Base-by-base conservation (phyloP, 2,329 filamentous ascomycete genomes). In the Fonsecaea nubica region DNA sequence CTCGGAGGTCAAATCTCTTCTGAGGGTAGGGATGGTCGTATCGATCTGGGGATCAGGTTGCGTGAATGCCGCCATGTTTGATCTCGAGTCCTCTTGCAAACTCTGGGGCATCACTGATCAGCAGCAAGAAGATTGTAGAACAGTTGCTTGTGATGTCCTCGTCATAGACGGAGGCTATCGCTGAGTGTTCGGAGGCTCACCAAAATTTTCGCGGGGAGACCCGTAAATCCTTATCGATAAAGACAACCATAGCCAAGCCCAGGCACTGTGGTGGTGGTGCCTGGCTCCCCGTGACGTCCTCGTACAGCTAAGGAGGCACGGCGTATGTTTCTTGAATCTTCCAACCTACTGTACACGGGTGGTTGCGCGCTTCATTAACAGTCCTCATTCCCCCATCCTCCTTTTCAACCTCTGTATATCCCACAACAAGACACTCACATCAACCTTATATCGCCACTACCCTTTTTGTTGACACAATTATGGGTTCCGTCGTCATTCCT, bases 1-100 rank as follows among this genome's bases (percentile, higher is more conserved):
- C 82, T 98, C 95, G 57, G 91, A 90, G 74, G 86, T 89, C 67
- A 99, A 88, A 66, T 90, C 91, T 75, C 90, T 86, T 75, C 92
- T 90, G 42, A 83, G 78, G 38, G 77, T 75, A 52, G 76, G 69
- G 67, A 85, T 76, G 7, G 81, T 81, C 61, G 75, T 71, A 66
- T 80, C 76, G n/a, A 72, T 75, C 40, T 74, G 72, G 68, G 75
- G 74, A 45, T 75, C 73, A 18, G 76, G 65, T 77, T 80, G 18
- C 21, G 6, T 9, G 25, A 9, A 7, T 21, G 80, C 7, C 1
- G 56, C 60, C 66, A 70, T 69, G 1, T n/a, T 33, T 30, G 32
- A 33, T 25, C 7, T 35, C 35, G 45, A 25, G 45, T 10, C 45
- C 18, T 50, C 45, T 50, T 18, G 18, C 18, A 5, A 50, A 25